Base-by-base conservation (phyloP, 2,329 filamentous ascomycete species). In the Hypoxylon rubiginosum region DNA sequence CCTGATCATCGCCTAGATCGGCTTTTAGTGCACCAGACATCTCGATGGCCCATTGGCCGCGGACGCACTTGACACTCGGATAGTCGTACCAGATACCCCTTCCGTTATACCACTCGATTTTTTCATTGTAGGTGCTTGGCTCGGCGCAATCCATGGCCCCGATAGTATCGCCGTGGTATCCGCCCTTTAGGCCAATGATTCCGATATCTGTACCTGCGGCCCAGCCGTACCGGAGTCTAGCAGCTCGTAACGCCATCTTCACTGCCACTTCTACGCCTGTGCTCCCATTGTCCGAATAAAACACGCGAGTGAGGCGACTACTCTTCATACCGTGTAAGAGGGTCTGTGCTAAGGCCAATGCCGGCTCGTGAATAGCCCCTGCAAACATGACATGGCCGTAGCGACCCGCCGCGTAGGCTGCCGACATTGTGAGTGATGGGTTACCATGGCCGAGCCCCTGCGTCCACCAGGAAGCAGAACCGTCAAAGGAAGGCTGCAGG, bases 331-430 rank as follows among this genome's bases (percentile, higher is more conserved):
- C 83, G 0, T 82, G 60, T 2, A 96, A 80, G 0, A 97, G 81
- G 0, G 81, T 82, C 74, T 92, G 86, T 0, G 92, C 90, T 0
- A 97, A 83, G 6, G 83, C 81, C 0, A 96, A 79, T 0, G 92
- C 93, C 0, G 93, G 93, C 72, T 93, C 86, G 71, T 97, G 92
- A n/a, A 94, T 85, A 0, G 91, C 88, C 8, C 89, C 89, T 0
- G 92, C 91, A 73, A 97, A 96, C 91, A 97, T 96, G 70, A 96
- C 91, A 77, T 97, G 93, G 0, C 93, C 93, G 73, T 96, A 97
- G 28, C 92, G 86, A 7, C 93, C 92, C 1, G 93, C 92, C 0
- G 93, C 92, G 74, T 96, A 90, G 0, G 93, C 91, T 1, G 92
- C 92, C 0, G 91, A 89, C 1, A 96, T 85, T 0, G 92, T 87